These are phyloP conservation scores for Serendipita sp. DNA, from an alignment of 768 basidiomycete genomes.

Conservation along the genomic window DNA sequence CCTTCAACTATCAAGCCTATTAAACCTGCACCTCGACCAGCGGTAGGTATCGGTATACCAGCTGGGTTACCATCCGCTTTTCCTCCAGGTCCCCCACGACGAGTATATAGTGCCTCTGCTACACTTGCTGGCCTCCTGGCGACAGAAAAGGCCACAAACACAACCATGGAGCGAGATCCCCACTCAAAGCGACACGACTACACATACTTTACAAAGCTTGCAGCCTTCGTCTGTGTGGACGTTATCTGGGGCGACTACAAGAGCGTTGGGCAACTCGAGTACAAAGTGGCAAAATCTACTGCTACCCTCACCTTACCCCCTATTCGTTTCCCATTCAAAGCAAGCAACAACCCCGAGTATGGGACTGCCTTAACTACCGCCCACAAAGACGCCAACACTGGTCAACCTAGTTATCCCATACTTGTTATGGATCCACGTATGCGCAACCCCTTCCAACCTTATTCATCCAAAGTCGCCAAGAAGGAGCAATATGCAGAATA, in stretches of 20 bases:
- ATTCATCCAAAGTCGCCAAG: not conserved
- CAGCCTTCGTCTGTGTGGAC: slow-evolving; percentile 79
- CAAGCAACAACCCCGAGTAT: not conserved
- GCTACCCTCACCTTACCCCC: not conserved
- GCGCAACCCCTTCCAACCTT: not conserved
- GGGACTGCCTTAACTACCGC: slow-evolving; percentile 49
- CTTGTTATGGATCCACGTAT: slow-evolving; percentile 28
- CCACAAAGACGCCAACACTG: slow-evolving; percentile 48
- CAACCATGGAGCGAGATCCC: slow-evolving; percentile 79
- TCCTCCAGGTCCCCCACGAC: not conserved
- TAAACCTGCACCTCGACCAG: not conserved
- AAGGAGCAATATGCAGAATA: not conserved
- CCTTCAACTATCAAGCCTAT: not conserved
- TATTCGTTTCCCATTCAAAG: not conserved
- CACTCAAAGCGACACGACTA: slow-evolving; percentile 76
- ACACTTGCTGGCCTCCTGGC: slow-evolving; percentile 33
- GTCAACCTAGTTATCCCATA: slow-evolving; percentile 61
- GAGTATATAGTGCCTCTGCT: slow-evolving; percentile 13
- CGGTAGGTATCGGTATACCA: not conserved
- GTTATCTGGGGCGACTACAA: slow-evolving; percentile 33
- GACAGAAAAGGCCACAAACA: slow-evolving; percentile 71
- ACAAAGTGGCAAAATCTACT: not conserved
- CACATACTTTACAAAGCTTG: slow-evolving; percentile 63
- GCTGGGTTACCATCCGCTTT: not conserved
- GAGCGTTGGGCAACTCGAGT: not conserved